Base-by-base conservation (phyloP, 2,329 filamentous ascomycete species). In the Claviceps citrina region DNA sequence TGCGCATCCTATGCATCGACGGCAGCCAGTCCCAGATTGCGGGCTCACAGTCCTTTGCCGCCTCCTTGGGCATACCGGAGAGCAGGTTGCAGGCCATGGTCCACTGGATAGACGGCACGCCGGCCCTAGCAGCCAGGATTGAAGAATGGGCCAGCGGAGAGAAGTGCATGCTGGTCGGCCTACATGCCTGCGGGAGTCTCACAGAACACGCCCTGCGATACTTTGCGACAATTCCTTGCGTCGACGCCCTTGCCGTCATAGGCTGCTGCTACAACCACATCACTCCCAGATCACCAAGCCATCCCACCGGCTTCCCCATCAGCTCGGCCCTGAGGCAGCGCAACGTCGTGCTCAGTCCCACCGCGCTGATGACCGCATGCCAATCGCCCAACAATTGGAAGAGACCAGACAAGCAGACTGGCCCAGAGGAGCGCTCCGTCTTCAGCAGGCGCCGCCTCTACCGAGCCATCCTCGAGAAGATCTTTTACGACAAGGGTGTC, bases 291-390 rank as follows among this genome's bases (percentile, higher is more conserved):
- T 57, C 66, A 1, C 52, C 57, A 5, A 42, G 54, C 28, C 61
- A 62, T 13, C 60, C 62, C 0, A 49, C 55, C 6, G 58, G 59
- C 15, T 54, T 57, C 13, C 48, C 54, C 13, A 58, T 71, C 40
- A 68, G 63, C 2, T 47, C 52, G 0, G 55, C 33, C 10, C 33
- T 58, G 24, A 45, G 50, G 18, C 25, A 25, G 5, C 46, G 35
- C 19, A 22, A 41, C 3, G 44, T 58, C n/a, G 36, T 25, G 3
- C 39, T 58, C 20, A 56, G 50, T 20, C 41, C 55, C 7, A 58
- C 55, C 10, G 55, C 55, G 5, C 40, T 58, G 10, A 58, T 58
- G 55, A 53, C 52, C 2, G 55, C 49, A 1, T 58, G 55, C 12
- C 55, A 58, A 35, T 51, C 54, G 7, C 55, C 55, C 1, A 54